Conservation (phyloP, 1,139 yeast species). For the Kurtzmaniella quercitrusa region DNA sequence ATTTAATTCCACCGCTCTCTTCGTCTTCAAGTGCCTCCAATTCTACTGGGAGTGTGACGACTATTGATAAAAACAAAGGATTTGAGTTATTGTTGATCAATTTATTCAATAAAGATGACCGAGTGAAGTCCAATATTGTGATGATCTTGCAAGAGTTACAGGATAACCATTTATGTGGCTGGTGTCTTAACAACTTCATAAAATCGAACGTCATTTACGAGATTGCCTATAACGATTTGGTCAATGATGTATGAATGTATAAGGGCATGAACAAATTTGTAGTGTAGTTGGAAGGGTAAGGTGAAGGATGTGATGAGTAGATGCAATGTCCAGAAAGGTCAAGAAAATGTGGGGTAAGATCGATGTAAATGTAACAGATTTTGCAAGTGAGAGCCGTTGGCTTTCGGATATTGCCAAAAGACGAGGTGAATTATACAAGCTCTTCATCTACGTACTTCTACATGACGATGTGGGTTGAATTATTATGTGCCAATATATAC, state of each 20-base stretch:
- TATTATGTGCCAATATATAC: conserved; percentile 3
- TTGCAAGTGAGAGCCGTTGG: too few species aligned
- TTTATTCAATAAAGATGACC: conserved; percentile 33
- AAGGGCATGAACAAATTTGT: not conserved
- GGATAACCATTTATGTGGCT: conserved; percentile 44
- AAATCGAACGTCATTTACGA: conserved; percentile 39
- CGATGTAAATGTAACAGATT: too few species aligned
- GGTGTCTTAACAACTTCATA: conserved; percentile 40
- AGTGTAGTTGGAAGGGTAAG: too few species aligned
- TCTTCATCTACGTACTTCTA: too few species aligned
- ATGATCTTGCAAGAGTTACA: conserved; percentile 45
- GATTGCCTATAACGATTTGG: conserved; percentile 37
- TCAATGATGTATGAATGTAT: conserved; percentile 7
- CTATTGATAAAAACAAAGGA: conserved; percentile 46
- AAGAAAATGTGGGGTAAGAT: too few species aligned
- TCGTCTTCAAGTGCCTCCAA: conserved; percentile 35
- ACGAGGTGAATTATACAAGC: too few species aligned
- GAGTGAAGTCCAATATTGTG: conserved; percentile 36
- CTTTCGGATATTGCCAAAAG: too few species aligned
- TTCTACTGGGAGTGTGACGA: conserved; percentile 41
- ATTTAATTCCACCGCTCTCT: conserved; percentile 42
- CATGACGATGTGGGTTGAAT: too few species aligned
- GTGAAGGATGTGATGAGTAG: too few species aligned
- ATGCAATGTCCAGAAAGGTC: too few species aligned
- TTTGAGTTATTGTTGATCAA: conserved; percentile 38